Percentiles rank a stretch among this genome's conserved stretches.
phyloP scores from a whole-genome alignment of 306 rosid genomes.

The Prunus mira region DNA sequence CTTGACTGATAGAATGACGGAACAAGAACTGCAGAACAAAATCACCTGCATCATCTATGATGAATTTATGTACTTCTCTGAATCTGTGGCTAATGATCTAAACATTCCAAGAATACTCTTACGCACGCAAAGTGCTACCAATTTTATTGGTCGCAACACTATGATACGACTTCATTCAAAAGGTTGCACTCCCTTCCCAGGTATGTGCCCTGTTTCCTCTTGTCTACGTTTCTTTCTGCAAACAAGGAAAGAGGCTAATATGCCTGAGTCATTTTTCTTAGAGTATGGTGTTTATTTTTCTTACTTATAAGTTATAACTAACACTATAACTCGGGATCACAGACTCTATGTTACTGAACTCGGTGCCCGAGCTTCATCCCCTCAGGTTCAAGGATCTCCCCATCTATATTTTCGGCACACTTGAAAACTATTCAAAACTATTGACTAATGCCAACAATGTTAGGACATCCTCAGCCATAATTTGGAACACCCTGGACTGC shows the following conservation, averaged over 20 bases:
- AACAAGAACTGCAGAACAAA: slow-evolving; percentile 22
- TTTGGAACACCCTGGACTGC: slow-evolving; percentile 39
- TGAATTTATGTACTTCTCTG: slow-evolving; percentile 36
- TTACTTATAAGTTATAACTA: not conserved
- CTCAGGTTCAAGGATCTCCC: slow-evolving; percentile 56
- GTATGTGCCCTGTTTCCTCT: slow-evolving; percentile 10
- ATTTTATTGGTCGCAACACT: slow-evolving; percentile 23
- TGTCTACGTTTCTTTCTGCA: no score
- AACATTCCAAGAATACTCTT: slow-evolving; percentile 35
- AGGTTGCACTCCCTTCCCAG: slow-evolving; percentile 41
- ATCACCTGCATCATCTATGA: slow-evolving; percentile 42
- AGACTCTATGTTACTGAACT: slow-evolving; percentile 22
- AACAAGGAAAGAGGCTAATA: no score
- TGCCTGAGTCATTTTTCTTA: no score
- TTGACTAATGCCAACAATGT: not conserved
- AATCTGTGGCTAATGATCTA: slow-evolving; percentile 27
- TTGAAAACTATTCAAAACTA: not conserved
- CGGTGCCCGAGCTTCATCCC: slow-evolving; percentile 40
- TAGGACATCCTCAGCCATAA: slow-evolving; percentile 34
- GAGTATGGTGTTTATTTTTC: not conserved
- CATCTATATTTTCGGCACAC: not conserved
- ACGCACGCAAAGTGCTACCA: slow-evolving; percentile 26
- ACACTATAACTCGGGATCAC: not conserved
- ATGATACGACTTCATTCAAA: slow-evolving; percentile 17
- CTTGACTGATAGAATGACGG: slow-evolving; percentile 15